Evolutionary conservation across 148 eudicot genomes (phyloP).

Genomic region (Fagopyrum tataricum): DNA sequence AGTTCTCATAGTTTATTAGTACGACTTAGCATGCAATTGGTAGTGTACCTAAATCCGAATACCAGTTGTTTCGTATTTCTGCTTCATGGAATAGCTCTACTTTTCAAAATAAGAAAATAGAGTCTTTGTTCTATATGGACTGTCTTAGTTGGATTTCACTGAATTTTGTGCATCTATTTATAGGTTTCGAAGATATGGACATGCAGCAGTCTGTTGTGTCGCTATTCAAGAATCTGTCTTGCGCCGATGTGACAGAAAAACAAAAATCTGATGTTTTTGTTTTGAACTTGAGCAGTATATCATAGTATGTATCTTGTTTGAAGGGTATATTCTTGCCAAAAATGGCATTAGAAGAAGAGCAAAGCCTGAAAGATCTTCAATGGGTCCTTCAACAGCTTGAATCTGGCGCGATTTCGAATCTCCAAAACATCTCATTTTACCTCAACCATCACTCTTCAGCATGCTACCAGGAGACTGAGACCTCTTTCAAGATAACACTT

Average conservation of each 20-base stretch:
- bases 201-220: conserved; percentile 80
- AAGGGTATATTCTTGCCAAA: not conserved
- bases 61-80: too few species aligned
- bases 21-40: not conserved
- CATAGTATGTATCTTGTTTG: not conserved
- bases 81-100: too few species aligned
- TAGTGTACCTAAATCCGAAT: not conserved
- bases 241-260: conserved; percentile 49
- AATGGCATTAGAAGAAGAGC: conserved; percentile 37
- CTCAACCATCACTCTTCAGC: conserved; percentile 56
- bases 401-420: conserved; percentile 30
- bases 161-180: not conserved
- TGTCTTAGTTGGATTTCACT: not conserved
- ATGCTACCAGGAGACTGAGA: conserved; percentile 48
- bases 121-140: not conserved
- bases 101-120: not conserved
- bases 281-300: not conserved
- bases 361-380: conserved; percentile 51
- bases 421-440: conserved; percentile 58
- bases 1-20: not conserved
- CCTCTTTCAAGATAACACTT: conserved; percentile 44
- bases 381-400: conserved; percentile 45
- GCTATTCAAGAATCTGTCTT: conserved; percentile 57
- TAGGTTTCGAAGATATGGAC: conserved; percentile 37
- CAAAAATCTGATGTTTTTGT: conserved; percentile 31